Evolutionary conservation across 2,329 filamentous ascomycete species (phyloP).

Genomic region (Aspergillus transmontanensis): DNA sequence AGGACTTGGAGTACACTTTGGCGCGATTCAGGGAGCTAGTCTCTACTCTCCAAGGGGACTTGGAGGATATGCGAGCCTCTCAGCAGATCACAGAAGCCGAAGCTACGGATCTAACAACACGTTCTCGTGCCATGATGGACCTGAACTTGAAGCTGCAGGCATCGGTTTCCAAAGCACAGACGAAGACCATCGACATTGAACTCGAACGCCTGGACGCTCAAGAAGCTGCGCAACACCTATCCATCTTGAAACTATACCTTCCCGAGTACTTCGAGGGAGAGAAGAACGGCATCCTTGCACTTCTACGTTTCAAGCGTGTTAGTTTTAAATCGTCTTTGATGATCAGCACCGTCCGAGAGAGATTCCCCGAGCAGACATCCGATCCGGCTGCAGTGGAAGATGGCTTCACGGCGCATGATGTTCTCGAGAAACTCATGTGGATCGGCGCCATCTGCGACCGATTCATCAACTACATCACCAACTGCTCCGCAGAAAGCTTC

Average conservation of each 20-base stretch:
- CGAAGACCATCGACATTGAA: slow-evolving; percentile 92
- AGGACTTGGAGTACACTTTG: slow-evolving; percentile 88
- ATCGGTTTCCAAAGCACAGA: slow-evolving; percentile 86
- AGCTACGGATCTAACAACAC: slow-evolving; percentile 83
- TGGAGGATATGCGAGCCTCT: slow-evolving; percentile 90
- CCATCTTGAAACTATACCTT: slow-evolving; percentile 85
- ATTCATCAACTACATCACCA: slow-evolving; percentile 77
- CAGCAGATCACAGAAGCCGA: slow-evolving; percentile 91
- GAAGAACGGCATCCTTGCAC: slow-evolving; percentile 81
- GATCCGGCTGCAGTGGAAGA: slow-evolving; percentile 71
- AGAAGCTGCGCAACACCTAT: slow-evolving; percentile 83
- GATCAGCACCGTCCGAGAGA: slow-evolving; percentile 76
- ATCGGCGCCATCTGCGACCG: slow-evolving; percentile 80
- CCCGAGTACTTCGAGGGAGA: slow-evolving; percentile 81
- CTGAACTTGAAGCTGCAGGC: slow-evolving; percentile 91
- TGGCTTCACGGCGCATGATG: slow-evolving; percentile 76
- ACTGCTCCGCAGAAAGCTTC: slow-evolving; percentile 78
- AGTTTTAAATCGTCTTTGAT: slow-evolving; percentile 84
- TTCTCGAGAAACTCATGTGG: slow-evolving; percentile 82
- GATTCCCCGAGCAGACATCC: slow-evolving; percentile 68
- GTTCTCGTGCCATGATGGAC: slow-evolving; percentile 93
- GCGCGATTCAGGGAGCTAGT: slow-evolving; percentile 88
- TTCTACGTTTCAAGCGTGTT: slow-evolving; percentile 84
- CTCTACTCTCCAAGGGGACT: slow-evolving; percentile 77
- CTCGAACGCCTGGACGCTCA: slow-evolving; percentile 83